phyloP scores from a whole-genome alignment of 192 early-diverging fungal genomes.

The Geranomyces variabilis region DNA sequence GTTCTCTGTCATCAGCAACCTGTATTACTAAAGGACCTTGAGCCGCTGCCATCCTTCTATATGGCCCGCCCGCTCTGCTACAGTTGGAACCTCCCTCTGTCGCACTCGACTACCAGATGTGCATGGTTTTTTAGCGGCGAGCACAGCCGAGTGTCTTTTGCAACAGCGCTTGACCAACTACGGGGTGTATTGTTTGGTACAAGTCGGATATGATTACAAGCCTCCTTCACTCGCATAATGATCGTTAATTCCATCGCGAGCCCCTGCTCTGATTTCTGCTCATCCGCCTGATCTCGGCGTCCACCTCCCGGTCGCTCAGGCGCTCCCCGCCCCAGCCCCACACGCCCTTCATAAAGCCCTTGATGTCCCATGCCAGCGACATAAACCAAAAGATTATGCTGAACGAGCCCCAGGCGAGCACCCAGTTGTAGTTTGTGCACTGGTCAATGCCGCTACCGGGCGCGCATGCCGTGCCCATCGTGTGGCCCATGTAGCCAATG shows the following conservation, averaged over 20 bases:
- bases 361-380: slow-evolving; percentile 35
- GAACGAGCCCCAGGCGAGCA: slow-evolving; percentile 35
- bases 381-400: slow-evolving; percentile 34
- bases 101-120: no score
- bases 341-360: slow-evolving; percentile 24
- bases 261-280: slow-evolving; percentile 23
- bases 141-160: no score
- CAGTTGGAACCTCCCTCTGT: no score
- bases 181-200: no score
- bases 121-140: no score
- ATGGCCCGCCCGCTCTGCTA: no score
- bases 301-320: slow-evolving; percentile 38
- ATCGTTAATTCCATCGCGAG: slow-evolving; percentile 1
- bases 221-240: no score
- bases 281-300: slow-evolving; percentile 36
- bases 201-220: no score
- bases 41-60: no score
- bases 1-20: no score
- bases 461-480: slow-evolving; percentile 18
- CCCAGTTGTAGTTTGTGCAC: slow-evolving; percentile 41
- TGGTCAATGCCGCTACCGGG: not conserved
- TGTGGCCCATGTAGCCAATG: slow-evolving; percentile 3
- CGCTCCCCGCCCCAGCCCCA: slow-evolving; percentile 39
- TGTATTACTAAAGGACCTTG: no score
- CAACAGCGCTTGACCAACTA: no score